Evolutionary conservation across 257 asterid species (phyloP).

Genomic region (Solanum gracilifrons): DNA sequence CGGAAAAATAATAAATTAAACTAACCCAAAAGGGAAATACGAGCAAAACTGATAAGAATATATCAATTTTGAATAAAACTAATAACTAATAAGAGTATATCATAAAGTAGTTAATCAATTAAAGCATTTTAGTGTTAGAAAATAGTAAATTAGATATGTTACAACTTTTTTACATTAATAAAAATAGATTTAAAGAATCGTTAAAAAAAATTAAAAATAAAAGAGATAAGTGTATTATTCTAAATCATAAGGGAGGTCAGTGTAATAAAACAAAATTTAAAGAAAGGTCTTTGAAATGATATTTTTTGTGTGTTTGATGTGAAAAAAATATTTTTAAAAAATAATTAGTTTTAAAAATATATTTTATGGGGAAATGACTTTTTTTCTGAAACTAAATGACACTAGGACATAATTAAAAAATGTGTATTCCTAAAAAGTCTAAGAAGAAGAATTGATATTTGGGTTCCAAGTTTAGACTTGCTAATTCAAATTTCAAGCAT

Average conservation of each 20-base stretch:
- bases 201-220: neutral
- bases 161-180: neutral
- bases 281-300: neutral
- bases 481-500: neutral
- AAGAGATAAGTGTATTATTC: neutral
- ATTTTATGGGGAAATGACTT: neutral
- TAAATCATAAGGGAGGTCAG: neutral
- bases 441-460: neutral
- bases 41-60: too few relatives aligned
- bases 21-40: too few relatives aligned
- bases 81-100: too few relatives aligned
- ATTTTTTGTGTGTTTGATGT: too few relatives aligned
- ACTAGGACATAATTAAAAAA: neutral
- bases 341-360: too few relatives aligned
- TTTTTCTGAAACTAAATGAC: neutral
- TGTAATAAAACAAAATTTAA: neutral
- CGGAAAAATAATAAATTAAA: too few relatives aligned
- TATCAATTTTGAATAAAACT: too few relatives aligned
- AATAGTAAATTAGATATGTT: neutral
- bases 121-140: neutral
- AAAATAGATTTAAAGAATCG: neutral
- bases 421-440: neutral
- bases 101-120: too few relatives aligned
- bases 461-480: neutral
- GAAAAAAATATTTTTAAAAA: too few relatives aligned